Evolutionary conservation across 805 yeast species (phyloP).

Genomic region (Yarrowia porcina): DNA sequence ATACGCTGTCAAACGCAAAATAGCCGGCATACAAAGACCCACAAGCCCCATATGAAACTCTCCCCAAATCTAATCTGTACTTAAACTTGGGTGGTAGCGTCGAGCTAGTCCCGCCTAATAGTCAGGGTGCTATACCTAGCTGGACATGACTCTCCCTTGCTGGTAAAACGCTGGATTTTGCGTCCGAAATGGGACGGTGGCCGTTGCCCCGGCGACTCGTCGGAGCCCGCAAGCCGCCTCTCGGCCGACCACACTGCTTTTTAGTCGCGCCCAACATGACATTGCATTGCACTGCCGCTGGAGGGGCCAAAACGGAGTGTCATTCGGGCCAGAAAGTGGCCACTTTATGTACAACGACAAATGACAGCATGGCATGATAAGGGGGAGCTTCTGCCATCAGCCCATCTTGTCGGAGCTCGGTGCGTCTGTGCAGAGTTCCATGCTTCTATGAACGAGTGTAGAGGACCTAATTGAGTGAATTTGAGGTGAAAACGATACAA

Average conservation of each 20-base stretch:
- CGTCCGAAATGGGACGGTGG: no score
- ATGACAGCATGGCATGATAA: neutral
- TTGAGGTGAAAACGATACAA: neutral
- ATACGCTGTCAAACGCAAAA: neutral
- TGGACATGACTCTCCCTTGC: no score
- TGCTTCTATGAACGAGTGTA: neutral
- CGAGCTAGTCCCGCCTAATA: no score
- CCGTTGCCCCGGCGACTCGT: no score
- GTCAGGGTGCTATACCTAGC: no score
- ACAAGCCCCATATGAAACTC: neutral
- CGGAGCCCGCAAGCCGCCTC: no score
- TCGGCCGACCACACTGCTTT: no score
- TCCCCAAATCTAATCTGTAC: slow-evolving; percentile 12
- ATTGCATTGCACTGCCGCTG: neutral
- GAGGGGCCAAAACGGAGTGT: neutral
- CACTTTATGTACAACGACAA: neutral
- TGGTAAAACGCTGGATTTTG: no score
- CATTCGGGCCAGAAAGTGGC: neutral
- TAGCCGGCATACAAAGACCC: neutral
- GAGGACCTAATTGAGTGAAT: no score
- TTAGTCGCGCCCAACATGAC: neutral
- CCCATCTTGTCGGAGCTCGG: neutral
- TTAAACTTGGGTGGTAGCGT: neutral
- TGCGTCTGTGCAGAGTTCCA: neutral
- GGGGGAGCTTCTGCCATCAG: neutral